These are phyloP conservation scores for Aspergillus tamarii DNA, from an alignment of 2,329 filamentous ascomycete species.

Conservation along the genomic window DNA sequence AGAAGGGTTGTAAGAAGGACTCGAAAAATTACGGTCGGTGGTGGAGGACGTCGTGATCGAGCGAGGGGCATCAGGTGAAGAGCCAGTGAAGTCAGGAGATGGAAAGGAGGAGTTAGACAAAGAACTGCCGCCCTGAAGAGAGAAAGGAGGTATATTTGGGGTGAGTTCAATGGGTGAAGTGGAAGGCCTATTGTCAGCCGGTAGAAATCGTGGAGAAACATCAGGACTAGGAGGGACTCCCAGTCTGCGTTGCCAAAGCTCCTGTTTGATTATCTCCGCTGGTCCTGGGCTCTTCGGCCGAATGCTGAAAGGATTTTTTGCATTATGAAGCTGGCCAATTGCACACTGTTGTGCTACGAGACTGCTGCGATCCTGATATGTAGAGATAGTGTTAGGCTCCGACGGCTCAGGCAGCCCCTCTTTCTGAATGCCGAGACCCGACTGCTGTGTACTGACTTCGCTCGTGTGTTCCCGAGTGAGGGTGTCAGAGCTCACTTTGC, in stretches of 20 bases:
- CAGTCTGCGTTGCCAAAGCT: slow-evolving; percentile 30
- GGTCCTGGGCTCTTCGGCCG: slow-evolving; percentile 26
- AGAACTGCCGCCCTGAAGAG: slow-evolving; percentile 41
- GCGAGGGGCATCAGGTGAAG: slow-evolving; percentile 47
- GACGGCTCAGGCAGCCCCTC: slow-evolving; percentile 10
- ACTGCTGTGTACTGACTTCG: slow-evolving; percentile 15
- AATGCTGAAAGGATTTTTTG: slow-evolving; percentile 25
- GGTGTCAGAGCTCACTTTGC: slow-evolving; percentile 31
- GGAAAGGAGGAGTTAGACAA: slow-evolving; percentile 48
- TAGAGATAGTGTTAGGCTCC: not conserved
- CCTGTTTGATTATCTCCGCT: slow-evolving; percentile 35
- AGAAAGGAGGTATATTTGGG: slow-evolving; percentile 43
- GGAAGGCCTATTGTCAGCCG: slow-evolving; percentile 44
- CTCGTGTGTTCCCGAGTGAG: slow-evolving; percentile 27
- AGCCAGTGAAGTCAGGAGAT: slow-evolving; percentile 47
- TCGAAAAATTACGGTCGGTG: slow-evolving; percentile 44
- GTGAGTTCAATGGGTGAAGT: slow-evolving; percentile 47
- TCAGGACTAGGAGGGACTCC: slow-evolving; percentile 37
- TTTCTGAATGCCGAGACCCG: slow-evolving; percentile 31
- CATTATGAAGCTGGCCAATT: slow-evolving; percentile 20
- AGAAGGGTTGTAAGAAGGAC: slow-evolving; percentile 40
- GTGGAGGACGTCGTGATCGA: slow-evolving; percentile 46
- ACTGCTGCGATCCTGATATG: slow-evolving; percentile 7
- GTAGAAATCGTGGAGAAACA: slow-evolving; percentile 40
- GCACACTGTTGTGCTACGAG: slow-evolving; percentile 8